These are phyloP conservation scores for Plantago rigida DNA, from an alignment of 305 asterid genomes.

Conservation along the genomic window DNA sequence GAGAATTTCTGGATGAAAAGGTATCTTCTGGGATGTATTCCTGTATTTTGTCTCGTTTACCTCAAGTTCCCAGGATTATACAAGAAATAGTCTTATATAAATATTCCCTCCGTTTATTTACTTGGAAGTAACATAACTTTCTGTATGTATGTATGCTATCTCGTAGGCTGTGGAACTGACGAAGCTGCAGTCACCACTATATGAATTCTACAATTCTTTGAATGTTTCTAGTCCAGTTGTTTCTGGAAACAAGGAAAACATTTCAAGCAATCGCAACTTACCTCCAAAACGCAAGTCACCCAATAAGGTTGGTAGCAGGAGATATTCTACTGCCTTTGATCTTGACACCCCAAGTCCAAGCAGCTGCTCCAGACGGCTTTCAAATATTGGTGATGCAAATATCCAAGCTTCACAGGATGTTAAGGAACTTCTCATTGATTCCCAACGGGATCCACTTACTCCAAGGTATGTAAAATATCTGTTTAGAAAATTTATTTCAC, in stretches of 20 bases:
- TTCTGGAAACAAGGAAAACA: constrained; percentile 65
- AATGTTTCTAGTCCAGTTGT: constrained; percentile 55
- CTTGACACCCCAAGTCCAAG: constrained; percentile 55
- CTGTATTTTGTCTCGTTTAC: constrained; percentile 7
- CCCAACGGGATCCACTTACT: constrained; percentile 54
- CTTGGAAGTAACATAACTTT: background rate
- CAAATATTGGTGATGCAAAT: constrained; percentile 56
- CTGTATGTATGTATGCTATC: constrained; percentile 7
- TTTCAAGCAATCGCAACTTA: constrained; percentile 52
- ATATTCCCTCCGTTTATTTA: background rate
- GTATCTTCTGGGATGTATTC: constrained; percentile 27
- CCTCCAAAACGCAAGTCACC: constrained; percentile 96
- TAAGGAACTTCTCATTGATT: constrained; percentile 41
- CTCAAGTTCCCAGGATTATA: background rate
- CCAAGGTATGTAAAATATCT: constrained; percentile 47
- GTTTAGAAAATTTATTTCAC: too few species aligned
- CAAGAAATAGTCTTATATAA: background rate
- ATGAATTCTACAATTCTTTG: constrained; percentile 74
- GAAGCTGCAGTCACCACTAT: constrained; percentile 86
- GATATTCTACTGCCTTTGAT: constrained; percentile 72
- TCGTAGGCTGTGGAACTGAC: constrained; percentile 74
- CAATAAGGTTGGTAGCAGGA: constrained; percentile 47
- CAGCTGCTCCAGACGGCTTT: constrained; percentile 51
- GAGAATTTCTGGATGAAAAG: constrained; percentile 90
- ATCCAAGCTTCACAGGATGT: constrained; percentile 46